Evolutionary conservation across 805 yeast species (phyloP).

Genomic region (Candida qinlingensis): DNA sequence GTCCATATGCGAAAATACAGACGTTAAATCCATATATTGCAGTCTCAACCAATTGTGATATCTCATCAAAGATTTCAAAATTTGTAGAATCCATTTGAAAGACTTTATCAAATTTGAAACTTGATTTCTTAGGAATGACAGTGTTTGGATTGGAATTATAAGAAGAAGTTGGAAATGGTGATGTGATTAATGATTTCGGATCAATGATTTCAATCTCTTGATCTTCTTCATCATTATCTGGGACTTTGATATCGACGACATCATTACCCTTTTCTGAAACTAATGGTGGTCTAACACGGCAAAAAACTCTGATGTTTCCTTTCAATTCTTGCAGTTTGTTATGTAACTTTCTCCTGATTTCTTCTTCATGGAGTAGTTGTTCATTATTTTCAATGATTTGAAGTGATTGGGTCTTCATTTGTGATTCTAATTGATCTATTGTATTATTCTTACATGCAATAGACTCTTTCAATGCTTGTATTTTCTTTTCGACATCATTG

Average conservation of each 20-base stretch:
- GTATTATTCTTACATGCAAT: constrained; percentile 14
- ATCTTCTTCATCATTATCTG: constrained; percentile 24
- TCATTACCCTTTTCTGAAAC: constrained; percentile 21
- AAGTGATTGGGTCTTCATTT: constrained; percentile 24
- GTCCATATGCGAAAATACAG: constrained; percentile 95
- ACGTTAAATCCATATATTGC: constrained; percentile 87
- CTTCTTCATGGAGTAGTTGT: constrained; percentile 44
- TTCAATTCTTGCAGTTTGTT: constrained; percentile 77
- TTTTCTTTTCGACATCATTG: neutral
- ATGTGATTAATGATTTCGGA: constrained; percentile 5
- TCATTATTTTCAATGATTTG: constrained; percentile 29
- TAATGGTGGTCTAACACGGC: constrained; percentile 69
- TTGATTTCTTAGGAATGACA: constrained; percentile 10
- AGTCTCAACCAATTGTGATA: constrained; percentile 80
- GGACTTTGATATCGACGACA: constrained; percentile 28
- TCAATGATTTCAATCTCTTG: constrained; percentile 21
- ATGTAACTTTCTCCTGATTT: constrained; percentile 57
- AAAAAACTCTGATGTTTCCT: constrained; percentile 89
- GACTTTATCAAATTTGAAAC: constrained; percentile 74
- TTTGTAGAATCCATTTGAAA: constrained; percentile 55
- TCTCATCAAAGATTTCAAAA: constrained; percentile 68
- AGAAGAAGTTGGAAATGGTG: neutral
- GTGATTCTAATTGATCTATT: constrained; percentile 16
- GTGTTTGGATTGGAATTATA: neutral
- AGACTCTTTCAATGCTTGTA: constrained; percentile 16